Conservation (phyloP, 768 basidiomycete species). For the Rhizopogon vesiculosus region DNA sequence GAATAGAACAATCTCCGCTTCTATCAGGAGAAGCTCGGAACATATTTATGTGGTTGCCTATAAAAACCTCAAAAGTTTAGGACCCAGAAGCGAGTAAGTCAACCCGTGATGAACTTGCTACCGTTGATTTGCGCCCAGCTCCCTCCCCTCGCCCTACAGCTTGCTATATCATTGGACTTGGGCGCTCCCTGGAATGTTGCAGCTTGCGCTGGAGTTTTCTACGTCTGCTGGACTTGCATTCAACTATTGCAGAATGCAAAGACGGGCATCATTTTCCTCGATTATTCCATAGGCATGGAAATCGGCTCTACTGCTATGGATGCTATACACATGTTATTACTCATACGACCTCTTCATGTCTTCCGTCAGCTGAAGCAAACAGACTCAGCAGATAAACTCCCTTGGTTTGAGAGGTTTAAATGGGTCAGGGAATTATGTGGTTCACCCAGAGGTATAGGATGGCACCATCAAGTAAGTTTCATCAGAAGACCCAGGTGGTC, state of each 20-base stretch:
- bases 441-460: slow-evolving; percentile 33
- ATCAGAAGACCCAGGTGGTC: slow-evolving; percentile 10
- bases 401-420: slow-evolving; percentile 16
- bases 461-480: slow-evolving; percentile 25
- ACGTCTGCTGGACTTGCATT: not conserved
- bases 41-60: not conserved
- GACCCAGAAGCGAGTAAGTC: too few species aligned
- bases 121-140: not conserved
- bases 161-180: not conserved
- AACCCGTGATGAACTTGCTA: not conserved
- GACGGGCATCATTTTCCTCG: not conserved
- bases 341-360: slow-evolving; percentile 22
- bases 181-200: not conserved
- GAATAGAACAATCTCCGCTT: too few species aligned
- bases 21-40: too few species aligned
- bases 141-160: not conserved
- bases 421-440: slow-evolving; percentile 28
- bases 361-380: slow-evolving; percentile 15
- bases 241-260: not conserved
- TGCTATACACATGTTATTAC: slow-evolving; percentile 24
- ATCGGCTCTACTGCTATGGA: slow-evolving; percentile 19
- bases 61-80: not conserved
- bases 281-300: slow-evolving; percentile 4
- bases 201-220: not conserved
- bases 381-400: slow-evolving; percentile 1